phyloP scores from a whole-genome alignment of 2,329 filamentous ascomycete genomes.

The Penicillium sp. region DNA sequence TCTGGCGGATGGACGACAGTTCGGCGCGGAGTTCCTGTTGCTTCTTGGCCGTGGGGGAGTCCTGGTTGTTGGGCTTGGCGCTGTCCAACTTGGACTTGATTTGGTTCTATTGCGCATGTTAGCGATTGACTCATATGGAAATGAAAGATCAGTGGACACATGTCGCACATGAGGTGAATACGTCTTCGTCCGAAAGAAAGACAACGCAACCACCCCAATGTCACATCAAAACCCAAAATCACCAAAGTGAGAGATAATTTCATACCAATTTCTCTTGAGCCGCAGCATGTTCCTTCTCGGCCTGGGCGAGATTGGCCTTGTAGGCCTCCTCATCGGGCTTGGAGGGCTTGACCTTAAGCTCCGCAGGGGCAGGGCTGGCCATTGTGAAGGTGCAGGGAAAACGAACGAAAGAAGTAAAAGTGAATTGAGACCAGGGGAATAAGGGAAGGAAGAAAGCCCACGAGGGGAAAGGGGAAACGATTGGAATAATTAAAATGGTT shows the following conservation, averaged over 20 bases:
- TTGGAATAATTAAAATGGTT: slow-evolving; percentile 25
- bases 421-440: slow-evolving; percentile 10
- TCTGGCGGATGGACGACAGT: slow-evolving; percentile 77
- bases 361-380: slow-evolving; percentile 37
- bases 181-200: not conserved
- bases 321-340: slow-evolving; percentile 85
- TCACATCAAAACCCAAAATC: not conserved
- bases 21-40: slow-evolving; percentile 82
- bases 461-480: slow-evolving; percentile 22
- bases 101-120: slow-evolving; percentile 66
- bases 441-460: slow-evolving; percentile 13
- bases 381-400: slow-evolving; percentile 25
- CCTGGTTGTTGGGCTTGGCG: slow-evolving; percentile 77
- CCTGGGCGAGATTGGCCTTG: slow-evolving; percentile 73
- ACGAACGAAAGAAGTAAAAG: slow-evolving; percentile 13
- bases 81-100: slow-evolving; percentile 85
- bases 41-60: slow-evolving; percentile 75
- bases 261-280: slow-evolving; percentile 69
- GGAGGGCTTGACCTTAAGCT: slow-evolving; percentile 62
- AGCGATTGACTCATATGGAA: slow-evolving; percentile 11
- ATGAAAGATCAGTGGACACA: not conserved
- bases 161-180: not conserved
- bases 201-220: not conserved
- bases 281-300: slow-evolving; percentile 81
- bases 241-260: not conserved